These are phyloP conservation scores for Plectosphaerella sp. DNA, from an alignment of 2,329 filamentous ascomycete genomes.

Conservation along the genomic window DNA sequence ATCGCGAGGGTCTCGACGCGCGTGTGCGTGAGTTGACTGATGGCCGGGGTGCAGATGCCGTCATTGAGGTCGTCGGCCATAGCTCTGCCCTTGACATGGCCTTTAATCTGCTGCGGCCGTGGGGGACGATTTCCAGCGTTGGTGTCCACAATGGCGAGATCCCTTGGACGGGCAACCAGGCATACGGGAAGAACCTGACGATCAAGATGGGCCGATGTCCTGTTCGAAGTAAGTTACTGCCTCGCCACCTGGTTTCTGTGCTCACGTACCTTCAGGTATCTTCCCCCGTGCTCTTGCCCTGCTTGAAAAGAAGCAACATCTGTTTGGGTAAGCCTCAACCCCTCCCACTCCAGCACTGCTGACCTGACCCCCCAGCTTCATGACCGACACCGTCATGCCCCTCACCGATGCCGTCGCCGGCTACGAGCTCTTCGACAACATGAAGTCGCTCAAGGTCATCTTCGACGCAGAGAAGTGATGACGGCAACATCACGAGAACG, in stretches of 20 bases:
- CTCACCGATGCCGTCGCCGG: constrained; percentile 61
- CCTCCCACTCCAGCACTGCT: not conserved
- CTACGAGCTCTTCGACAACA: constrained; percentile 68
- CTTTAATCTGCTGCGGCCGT: constrained; percentile 67
- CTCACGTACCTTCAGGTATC: constrained; percentile 33
- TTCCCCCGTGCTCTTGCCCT: constrained; percentile 62
- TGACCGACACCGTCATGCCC: constrained; percentile 73
- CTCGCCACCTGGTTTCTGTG: not conserved
- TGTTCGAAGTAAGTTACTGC: constrained; percentile 45
- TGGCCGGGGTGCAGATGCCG: constrained; percentile 69
- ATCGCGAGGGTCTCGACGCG: constrained; percentile 59
- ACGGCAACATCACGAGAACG: not conserved
- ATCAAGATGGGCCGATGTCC: constrained; percentile 75
- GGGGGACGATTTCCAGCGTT: constrained; percentile 69
- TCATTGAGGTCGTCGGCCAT: constrained; percentile 63
- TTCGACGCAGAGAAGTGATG: constrained; percentile 32
- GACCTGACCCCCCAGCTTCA: constrained; percentile 53
- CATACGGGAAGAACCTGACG: constrained; percentile 65
- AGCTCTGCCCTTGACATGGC: constrained; percentile 65
- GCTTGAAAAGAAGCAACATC: constrained; percentile 61
- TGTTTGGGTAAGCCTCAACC: constrained; percentile 54
- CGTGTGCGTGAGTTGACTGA: constrained; percentile 70
- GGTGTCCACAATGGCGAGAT: constrained; percentile 68
- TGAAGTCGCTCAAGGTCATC: constrained; percentile 72
- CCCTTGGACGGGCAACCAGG: constrained; percentile 30